Conservation (phyloP, 2,329 filamentous ascomycete genomes). For the Fusarium verticillioides region DNA sequence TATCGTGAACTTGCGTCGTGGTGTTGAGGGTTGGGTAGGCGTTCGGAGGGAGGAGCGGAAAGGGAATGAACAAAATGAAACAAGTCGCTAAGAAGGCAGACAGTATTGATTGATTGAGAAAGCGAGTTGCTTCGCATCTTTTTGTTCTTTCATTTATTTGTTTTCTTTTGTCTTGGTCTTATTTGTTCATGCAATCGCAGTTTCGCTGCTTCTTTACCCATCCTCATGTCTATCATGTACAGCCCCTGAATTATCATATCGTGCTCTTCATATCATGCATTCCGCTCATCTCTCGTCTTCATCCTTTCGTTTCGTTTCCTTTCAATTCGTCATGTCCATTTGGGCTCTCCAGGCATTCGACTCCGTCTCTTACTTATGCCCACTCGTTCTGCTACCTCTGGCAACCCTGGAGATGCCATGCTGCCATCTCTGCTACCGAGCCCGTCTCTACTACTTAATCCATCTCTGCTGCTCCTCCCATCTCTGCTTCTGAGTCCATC, state of each 20-base stretch:
- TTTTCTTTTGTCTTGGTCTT: slow-evolving; percentile 5
- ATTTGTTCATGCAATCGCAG: slow-evolving; percentile 6
- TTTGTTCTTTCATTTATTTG: slow-evolving; percentile 10
- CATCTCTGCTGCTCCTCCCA: slow-evolving; percentile 29
- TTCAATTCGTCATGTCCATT: slow-evolving; percentile 38
- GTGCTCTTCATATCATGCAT: slow-evolving; percentile 26
- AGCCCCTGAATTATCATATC: slow-evolving; percentile 11
- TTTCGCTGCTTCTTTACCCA: slow-evolving; percentile 2
- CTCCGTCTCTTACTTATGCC: slow-evolving; percentile 42
- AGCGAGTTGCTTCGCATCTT: slow-evolving; percentile 20
- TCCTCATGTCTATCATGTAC: slow-evolving; percentile 27
- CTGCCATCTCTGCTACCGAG: slow-evolving; percentile 18
- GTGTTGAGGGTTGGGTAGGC: background rate
- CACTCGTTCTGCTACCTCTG: slow-evolving; percentile 26
- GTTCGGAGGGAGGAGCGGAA: background rate
- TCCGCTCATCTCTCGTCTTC: background rate
- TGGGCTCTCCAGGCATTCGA: slow-evolving; percentile 43
- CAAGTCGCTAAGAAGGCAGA: background rate
- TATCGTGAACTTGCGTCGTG: background rate
- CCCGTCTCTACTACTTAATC: slow-evolving; percentile 28
- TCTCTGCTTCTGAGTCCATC: slow-evolving; percentile 41
- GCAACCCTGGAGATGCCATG: slow-evolving; percentile 23
- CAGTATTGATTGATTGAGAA: background rate
- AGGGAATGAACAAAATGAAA: background rate
- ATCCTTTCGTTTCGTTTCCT: background rate